Percentiles rank a stretch among this genome's conserved stretches.
Evolutionary conservation across 2,329 filamentous ascomycete genomes (phyloP).

Genomic region (Ophiognomonia clavigignenti-juglandacearum): DNA sequence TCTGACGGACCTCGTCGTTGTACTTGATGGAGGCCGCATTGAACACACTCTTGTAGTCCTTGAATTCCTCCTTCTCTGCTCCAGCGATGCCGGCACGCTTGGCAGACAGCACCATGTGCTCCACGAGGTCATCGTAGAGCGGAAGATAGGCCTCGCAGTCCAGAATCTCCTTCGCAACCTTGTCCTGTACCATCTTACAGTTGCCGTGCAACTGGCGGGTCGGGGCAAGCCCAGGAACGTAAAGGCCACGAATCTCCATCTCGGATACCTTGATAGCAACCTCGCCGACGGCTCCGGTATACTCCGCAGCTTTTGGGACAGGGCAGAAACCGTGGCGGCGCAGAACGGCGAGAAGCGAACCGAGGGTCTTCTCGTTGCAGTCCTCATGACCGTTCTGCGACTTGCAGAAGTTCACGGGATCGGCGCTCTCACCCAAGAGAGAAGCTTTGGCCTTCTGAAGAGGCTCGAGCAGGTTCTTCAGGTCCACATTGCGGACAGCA

Average conservation of each 20-base stretch:
- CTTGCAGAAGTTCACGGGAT: slow-evolving; percentile 11
- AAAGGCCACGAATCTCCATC: slow-evolving; percentile 12
- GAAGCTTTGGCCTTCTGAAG: slow-evolving; percentile 4
- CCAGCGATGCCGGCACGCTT: neutral
- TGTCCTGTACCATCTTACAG: slow-evolving; percentile 13
- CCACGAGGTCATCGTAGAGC: slow-evolving; percentile 5
- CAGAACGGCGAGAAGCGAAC: slow-evolving; percentile 12
- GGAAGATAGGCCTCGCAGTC: neutral
- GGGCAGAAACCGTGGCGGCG: slow-evolving; percentile 11
- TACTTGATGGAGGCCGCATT: slow-evolving; percentile 1
- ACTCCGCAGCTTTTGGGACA: slow-evolving; percentile 4
- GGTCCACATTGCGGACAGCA: neutral
- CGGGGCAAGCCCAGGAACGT: slow-evolving; percentile 5
- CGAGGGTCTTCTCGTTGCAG: slow-evolving; percentile 15
- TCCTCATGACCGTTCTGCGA: slow-evolving; percentile 8
- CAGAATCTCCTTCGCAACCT: neutral
- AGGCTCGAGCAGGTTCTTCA: neutral
- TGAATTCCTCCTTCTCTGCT: slow-evolving; percentile 9
- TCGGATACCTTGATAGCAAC: slow-evolving; percentile 3
- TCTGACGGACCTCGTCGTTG: slow-evolving; percentile 5
- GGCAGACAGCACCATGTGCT: slow-evolving; percentile 11
- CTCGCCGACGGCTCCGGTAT: slow-evolving; percentile 3
- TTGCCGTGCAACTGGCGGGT: slow-evolving; percentile 12
- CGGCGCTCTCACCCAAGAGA: slow-evolving; percentile 2
- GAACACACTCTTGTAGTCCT: slow-evolving; percentile 6